A percentile compares a stretch with the other conserved stretches of the same genome.
Conservation (phyloP, 2,329 filamentous ascomycete genomes). For the Aspergillus viridinutans region DNA sequence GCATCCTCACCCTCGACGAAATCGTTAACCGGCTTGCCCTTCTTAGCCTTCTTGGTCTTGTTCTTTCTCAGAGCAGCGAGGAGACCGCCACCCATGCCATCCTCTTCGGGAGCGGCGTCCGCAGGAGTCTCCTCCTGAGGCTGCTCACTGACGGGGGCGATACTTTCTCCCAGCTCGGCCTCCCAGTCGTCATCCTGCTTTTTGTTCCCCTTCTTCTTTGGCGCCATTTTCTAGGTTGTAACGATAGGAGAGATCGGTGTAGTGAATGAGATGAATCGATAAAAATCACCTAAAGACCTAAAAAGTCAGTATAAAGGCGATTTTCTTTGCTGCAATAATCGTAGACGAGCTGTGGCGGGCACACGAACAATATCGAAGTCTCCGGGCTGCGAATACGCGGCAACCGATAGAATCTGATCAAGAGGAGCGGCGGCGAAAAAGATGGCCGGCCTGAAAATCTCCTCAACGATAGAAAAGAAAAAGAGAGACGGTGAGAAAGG, state of each 20-base stretch:
- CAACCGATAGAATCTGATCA: not conserved
- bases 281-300: not conserved
- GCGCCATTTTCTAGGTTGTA: slow-evolving; percentile 61
- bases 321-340: not conserved
- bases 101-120: slow-evolving; percentile 52
- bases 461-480: not conserved
- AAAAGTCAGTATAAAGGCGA: not conserved
- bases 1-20: slow-evolving; percentile 66
- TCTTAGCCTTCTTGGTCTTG: slow-evolving; percentile 85
- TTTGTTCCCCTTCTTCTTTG: slow-evolving; percentile 93
- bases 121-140: slow-evolving; percentile 43
- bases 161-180: slow-evolving; percentile 76
- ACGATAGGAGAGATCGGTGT: not conserved
- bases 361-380: slow-evolving; percentile 8
- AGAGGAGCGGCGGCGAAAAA: not conserved
- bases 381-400: not conserved
- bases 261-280: not conserved
- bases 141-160: slow-evolving; percentile 45
- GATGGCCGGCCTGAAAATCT: not conserved
- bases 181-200: slow-evolving; percentile 90
- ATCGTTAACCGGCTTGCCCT: slow-evolving; percentile 70
- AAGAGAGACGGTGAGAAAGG: not conserved
- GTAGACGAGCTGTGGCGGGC: not conserved
- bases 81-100: slow-evolving; percentile 60
- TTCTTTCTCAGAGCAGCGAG: slow-evolving; percentile 79